phyloP scores from a whole-genome alignment of 371 early-diverging fungal species.

The Entomophthora muscae region DNA sequence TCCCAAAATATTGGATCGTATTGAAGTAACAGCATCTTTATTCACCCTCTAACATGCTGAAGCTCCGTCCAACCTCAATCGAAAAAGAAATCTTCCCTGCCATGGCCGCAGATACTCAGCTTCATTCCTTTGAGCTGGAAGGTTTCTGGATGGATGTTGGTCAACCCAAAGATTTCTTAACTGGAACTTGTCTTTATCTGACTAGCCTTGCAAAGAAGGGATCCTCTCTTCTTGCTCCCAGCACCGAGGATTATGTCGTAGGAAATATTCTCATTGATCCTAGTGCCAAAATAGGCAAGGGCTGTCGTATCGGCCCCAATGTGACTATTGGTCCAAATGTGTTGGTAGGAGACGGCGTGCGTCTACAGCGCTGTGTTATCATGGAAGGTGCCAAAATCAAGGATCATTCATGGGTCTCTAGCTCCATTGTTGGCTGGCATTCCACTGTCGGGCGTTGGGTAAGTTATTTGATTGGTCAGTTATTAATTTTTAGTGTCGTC shows the following conservation, averaged over 20 bases:
- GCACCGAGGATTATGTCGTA: constrained; percentile 31
- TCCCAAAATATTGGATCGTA: constrained; percentile 79
- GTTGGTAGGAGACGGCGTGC: constrained; percentile 87
- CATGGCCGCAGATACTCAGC: constrained; percentile 72
- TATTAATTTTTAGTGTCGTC: constrained; percentile 28
- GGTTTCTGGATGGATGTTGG: constrained; percentile 99
- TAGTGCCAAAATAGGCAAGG: constrained; percentile 77
- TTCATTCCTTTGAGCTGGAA: constrained; percentile 83
- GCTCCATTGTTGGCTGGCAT: constrained; percentile 94
- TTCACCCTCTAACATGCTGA: constrained; percentile 2
- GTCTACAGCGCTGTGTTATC: constrained; percentile 75
- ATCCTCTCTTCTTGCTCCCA: constrained; percentile 36
- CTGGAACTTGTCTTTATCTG: constrained; percentile 88
- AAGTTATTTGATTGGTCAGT: background rate
- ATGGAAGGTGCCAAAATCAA: constrained; percentile 75
- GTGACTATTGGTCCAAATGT: constrained; percentile 87
- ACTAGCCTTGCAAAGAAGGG: constrained; percentile 51
- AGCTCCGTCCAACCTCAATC: constrained; percentile 85
- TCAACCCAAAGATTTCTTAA: constrained; percentile 96
- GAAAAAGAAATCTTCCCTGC: constrained; percentile 96
- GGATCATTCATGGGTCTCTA: constrained; percentile 78
- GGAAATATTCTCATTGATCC: constrained; percentile 84
- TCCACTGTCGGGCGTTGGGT: constrained; percentile 82
- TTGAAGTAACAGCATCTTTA: constrained; percentile 34
- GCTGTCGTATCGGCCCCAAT: constrained; percentile 91